Evolutionary conservation across 2,329 filamentous ascomycete species (phyloP), one percentile per base, ranked within the genome.

Genomic region (Aspergillus texensis): DNA sequence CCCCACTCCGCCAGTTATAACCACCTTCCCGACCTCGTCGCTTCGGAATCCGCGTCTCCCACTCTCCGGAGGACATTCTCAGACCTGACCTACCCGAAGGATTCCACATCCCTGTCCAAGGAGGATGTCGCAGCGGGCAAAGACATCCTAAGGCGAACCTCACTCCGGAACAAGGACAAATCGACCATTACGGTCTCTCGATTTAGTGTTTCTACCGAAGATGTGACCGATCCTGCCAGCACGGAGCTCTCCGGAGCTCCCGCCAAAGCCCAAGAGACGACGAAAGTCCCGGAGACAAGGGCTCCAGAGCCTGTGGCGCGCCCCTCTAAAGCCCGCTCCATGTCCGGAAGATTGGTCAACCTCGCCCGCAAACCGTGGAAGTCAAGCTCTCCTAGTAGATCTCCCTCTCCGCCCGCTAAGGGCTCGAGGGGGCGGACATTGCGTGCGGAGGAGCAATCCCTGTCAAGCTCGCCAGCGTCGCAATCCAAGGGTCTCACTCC

Each of bases 1-100:
- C 81, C 82, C 32, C 82, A 85, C 62, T 83, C 86, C 55, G 86
- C 86, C 36, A 88, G 86, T 69, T 88, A 85, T 74, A 85, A 83
- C 54, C 82, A 84, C 67, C 73, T 88, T n/a, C 80, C 83, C 4
- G 75, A 71, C 32, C 72, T 80, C 36, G n/a, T 64, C 21, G 65
- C 77, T 32, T 70, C 74, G 32, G 77, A 74, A 45, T 67, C 75
- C 39, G 67, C 61, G 45, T 68, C 75, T 6, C 71, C 79, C 57
- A 73, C 74, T 52, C 75, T 86, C 64, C 82, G 84, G 67, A 80
- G 82, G 62, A 84, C 80, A 34, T 81, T 83, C 68, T 82, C 82
- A 26, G 83, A 85, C 67, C 75, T 81, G 64, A 80, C 83, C 55
- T 74, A 84, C 46, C 73, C 77, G 12, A 70, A 75, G n/a, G 74